These are phyloP conservation scores for Tetracentron sinense DNA, from an alignment of 164 flowering plant species.

Conservation along the genomic window DNA sequence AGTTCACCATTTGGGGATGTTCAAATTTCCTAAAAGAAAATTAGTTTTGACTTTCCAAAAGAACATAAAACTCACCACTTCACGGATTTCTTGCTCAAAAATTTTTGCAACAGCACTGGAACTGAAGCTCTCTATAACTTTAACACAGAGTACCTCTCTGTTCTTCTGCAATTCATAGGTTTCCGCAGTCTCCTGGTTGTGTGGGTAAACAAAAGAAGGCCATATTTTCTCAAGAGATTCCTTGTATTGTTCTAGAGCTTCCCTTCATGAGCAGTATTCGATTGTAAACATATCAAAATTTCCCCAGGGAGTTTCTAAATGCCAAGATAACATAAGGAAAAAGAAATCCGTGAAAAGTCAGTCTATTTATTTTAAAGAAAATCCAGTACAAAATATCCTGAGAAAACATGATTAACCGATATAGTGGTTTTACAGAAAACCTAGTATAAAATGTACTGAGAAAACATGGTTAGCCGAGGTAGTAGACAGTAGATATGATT, in stretches of 20 bases:
- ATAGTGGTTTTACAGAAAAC: no score
- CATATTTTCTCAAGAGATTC: constrained; percentile 71
- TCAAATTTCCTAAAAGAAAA: neutral
- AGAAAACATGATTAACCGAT: constrained; percentile 3
- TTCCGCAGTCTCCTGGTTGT: constrained; percentile 27
- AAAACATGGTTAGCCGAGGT: neutral
- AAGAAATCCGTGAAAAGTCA: constrained; percentile 3
- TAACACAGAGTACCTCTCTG: constrained; percentile 45
- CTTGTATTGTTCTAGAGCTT: constrained; percentile 42
- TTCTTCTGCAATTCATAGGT: constrained; percentile 34
- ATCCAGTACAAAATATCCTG: neutral
- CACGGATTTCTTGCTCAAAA: constrained; percentile 85
- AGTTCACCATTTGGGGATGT: neutral
- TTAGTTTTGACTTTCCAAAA: neutral
- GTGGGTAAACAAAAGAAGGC: constrained; percentile 44
- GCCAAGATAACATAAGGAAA: constrained; percentile 13
- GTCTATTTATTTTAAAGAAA: neutral
- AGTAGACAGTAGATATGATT: no score
- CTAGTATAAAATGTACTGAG: neutral
- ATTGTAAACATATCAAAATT: constrained; percentile 63
- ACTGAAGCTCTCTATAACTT: constrained; percentile 56
- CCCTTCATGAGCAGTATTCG: constrained; percentile 57
- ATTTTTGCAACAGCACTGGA: constrained; percentile 67
- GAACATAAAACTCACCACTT: constrained; percentile 80
- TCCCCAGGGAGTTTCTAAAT: constrained; percentile 66